These are phyloP conservation scores for Monilinia fructigena DNA, from an alignment of 2,329 filamentous ascomycete species.

Conservation along the genomic window DNA sequence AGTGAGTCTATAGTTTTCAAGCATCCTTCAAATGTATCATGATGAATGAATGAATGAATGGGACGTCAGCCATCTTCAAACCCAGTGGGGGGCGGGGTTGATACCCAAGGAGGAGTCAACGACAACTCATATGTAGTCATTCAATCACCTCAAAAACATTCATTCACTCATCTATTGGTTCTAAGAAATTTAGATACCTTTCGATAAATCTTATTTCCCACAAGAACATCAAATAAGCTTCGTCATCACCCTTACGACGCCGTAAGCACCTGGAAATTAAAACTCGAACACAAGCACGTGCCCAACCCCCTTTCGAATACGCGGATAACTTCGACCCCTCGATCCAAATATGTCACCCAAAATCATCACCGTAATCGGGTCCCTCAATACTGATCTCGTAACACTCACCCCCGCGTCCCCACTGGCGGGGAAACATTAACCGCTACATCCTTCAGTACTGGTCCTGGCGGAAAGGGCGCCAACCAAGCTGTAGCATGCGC, in stretches of 20 bases:
- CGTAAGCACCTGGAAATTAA: slow-evolving; percentile 15
- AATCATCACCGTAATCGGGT: slow-evolving; percentile 79
- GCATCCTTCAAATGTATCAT: neutral
- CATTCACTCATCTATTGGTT: slow-evolving; percentile 7
- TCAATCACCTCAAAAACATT: neutral
- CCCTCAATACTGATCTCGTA: slow-evolving; percentile 91
- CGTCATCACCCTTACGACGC: slow-evolving; percentile 23
- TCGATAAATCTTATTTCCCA: neutral
- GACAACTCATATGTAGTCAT: slow-evolving; percentile 17
- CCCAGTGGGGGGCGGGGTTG: slow-evolving; percentile 10
- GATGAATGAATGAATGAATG: neutral
- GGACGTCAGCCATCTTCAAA: neutral
- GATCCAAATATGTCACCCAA: slow-evolving; percentile 31
- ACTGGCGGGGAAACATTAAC: slow-evolving; percentile 84
- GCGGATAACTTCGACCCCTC: slow-evolving; percentile 4
- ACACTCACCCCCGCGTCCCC: slow-evolving; percentile 83
- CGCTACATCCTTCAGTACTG: slow-evolving; percentile 72
- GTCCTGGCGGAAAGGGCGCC: slow-evolving; percentile 88
- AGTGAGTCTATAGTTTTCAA: neutral
- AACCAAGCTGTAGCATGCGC: slow-evolving; percentile 92
- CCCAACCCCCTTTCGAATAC: slow-evolving; percentile 15
- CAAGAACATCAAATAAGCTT: neutral
- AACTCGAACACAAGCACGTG: slow-evolving; percentile 15
- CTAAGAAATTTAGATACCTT: neutral
- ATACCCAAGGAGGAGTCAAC: slow-evolving; percentile 6